Percentiles rank a stretch among this genome's conserved stretches.
phyloP scores from a whole-genome alignment of 805 yeast species.

The Teunomyces barrocoloradensis region DNA sequence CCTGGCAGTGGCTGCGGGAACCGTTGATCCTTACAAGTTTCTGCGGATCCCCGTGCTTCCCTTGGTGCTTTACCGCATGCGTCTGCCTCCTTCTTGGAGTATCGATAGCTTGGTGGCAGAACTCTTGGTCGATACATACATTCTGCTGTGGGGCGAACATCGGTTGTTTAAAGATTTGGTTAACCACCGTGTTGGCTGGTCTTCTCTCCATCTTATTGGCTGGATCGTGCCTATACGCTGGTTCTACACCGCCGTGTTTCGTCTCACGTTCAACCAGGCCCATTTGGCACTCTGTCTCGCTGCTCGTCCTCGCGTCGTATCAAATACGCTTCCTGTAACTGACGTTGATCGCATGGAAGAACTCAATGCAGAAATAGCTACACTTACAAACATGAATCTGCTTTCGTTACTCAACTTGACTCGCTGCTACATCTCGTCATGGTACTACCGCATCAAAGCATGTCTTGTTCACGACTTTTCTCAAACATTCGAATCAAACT shows the following conservation, averaged over 20 bases:
- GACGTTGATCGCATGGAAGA: slow-evolving; percentile 25
- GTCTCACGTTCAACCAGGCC: slow-evolving; percentile 30
- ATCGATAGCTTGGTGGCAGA: slow-evolving; percentile 19
- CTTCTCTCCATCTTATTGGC: slow-evolving; percentile 26
- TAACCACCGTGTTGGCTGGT: too few species aligned
- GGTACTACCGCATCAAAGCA: slow-evolving; percentile 27
- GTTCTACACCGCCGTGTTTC: slow-evolving; percentile 32
- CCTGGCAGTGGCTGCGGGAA: slow-evolving; percentile 27
- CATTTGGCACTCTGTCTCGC: slow-evolving; percentile 29
- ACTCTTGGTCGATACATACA: slow-evolving; percentile 33
- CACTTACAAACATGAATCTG: too few species aligned
- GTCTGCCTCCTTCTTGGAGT: slow-evolving; percentile 11
- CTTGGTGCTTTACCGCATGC: slow-evolving; percentile 35
- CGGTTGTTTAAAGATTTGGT: slow-evolving; percentile 20
- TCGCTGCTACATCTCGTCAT: slow-evolving; percentile 1
- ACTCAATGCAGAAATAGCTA: slow-evolving; percentile 8
- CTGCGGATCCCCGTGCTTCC: slow-evolving; percentile 40
- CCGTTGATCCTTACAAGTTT: slow-evolving; percentile 36
- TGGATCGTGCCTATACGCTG: slow-evolving; percentile 35
- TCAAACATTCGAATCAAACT: slow-evolving; percentile 17
- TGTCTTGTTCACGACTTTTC: slow-evolving; percentile 37
- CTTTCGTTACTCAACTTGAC: background rate
- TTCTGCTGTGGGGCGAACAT: slow-evolving; percentile 38
- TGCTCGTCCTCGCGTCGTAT: slow-evolving; percentile 31
- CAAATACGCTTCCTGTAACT: slow-evolving; percentile 22